Percentiles rank a stretch among this genome's conserved stretches.
phyloP scores from a whole-genome alignment of 1,284 basidiomycete species.

The Marasmius fiardii region DNA sequence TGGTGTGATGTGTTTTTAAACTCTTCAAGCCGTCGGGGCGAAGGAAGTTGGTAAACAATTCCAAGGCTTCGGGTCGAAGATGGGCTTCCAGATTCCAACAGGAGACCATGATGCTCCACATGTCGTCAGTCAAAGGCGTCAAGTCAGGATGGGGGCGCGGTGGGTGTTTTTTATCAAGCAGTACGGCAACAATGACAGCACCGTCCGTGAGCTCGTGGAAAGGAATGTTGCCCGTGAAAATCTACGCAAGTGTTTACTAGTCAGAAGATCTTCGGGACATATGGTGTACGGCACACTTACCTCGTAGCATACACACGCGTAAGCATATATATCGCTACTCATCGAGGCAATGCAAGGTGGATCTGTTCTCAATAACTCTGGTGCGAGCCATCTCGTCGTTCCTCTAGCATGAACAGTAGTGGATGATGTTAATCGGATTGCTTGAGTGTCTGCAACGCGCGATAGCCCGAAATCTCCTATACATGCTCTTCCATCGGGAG shows the following conservation, averaged over 20 bases:
- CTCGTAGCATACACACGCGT: not conserved
- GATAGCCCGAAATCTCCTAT: conserved; percentile 3
- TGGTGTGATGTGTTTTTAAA: too few species aligned
- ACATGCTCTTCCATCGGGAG: not conserved
- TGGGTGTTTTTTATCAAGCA: not conserved
- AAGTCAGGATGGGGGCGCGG: not conserved
- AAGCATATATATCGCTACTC: conserved; percentile 1
- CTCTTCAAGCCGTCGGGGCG: too few species aligned
- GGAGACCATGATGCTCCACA: too few species aligned
- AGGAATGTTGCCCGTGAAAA: not conserved
- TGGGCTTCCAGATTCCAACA: too few species aligned
- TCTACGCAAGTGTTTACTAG: not conserved
- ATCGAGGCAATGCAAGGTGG: not conserved
- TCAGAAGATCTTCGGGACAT: too few species aligned
- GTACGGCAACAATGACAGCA: not conserved
- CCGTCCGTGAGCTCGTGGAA: not conserved
- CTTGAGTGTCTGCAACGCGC: not conserved
- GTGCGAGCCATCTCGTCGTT: not conserved
- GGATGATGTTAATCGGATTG: not conserved
- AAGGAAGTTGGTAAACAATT: too few species aligned
- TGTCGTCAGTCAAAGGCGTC: too few species aligned
- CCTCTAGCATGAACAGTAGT: not conserved
- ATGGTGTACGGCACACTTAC: not conserved
- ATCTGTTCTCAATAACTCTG: not conserved
- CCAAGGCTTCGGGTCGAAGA: too few species aligned